Conservation (phyloP, 257 asterid species). For the Paulownia fortunei region DNA sequence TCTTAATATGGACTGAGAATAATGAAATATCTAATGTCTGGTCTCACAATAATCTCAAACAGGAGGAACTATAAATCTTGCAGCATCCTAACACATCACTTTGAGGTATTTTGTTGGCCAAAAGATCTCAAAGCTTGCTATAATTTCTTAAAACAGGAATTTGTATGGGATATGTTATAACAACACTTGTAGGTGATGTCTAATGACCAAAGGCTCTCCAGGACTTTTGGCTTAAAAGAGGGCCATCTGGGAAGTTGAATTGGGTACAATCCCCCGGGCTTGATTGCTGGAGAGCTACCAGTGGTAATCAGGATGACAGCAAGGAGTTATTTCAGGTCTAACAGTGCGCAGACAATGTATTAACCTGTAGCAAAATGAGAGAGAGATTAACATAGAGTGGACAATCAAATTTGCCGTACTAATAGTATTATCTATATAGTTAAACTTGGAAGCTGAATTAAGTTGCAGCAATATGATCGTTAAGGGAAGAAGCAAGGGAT, state of each 20-base stretch:
- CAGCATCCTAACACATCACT: neutral
- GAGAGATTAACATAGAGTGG: neutral
- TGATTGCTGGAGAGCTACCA: neutral
- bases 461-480: neutral
- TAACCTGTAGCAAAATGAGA: constrained; percentile 13
- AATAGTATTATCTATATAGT: no score
- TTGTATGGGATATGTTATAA: no score
- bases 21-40: neutral
- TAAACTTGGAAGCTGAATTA: neutral
- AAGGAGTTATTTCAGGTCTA: no score
- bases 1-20: neutral
- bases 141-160: neutral
- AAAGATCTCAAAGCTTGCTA: no score
- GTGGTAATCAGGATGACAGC: neutral
- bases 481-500: no score
- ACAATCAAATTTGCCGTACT: no score
- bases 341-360: neutral
- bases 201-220: neutral
- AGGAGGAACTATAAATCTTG: neutral
- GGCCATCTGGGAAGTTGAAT: neutral
- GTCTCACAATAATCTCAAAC: no score
- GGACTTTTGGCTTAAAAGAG: neutral
- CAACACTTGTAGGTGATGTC: no score
- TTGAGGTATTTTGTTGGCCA: no score
- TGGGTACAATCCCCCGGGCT: neutral